Percentiles rank a stretch among this genome's conserved stretches.
phyloP scores from a whole-genome alignment of 306 rosid species.

The Crataegus laevigata region DNA sequence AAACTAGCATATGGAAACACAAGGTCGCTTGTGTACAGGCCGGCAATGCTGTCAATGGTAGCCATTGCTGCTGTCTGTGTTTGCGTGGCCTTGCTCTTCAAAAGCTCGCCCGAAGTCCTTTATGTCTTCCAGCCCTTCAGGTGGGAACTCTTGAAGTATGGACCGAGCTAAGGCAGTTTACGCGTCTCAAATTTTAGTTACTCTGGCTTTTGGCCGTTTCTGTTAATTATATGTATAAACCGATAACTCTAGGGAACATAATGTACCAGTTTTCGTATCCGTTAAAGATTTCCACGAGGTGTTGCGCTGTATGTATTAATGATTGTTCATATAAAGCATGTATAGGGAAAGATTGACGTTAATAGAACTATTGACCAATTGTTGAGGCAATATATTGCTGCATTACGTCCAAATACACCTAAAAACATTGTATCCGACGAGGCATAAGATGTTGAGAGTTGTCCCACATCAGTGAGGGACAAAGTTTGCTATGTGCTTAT shows the following conservation, averaged over 20 bases:
- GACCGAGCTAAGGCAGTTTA: constrained; percentile 36
- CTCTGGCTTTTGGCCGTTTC: neutral
- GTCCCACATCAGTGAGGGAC: too few species aligned
- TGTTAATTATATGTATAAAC: neutral
- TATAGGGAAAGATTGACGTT: neutral
- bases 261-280: neutral
- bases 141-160: constrained; percentile 73
- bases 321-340: neutral
- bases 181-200: neutral
- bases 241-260: neutral
- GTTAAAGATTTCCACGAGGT: neutral
- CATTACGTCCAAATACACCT: neutral
- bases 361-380: neutral
- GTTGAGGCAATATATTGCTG: neutral
- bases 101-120: constrained; percentile 67
- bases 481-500: too few species aligned
- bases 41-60: constrained; percentile 76
- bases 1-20: constrained; percentile 37
- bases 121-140: constrained; percentile 66
- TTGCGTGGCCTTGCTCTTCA: constrained; percentile 82
- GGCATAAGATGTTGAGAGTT: too few species aligned
- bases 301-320: neutral
- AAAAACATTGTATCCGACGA: neutral
- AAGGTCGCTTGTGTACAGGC: constrained; percentile 56
- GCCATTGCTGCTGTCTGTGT: constrained; percentile 84